Base-by-base conservation (phyloP, 352 stramenopile genomes). In the Blastocystis hominis region DNA sequence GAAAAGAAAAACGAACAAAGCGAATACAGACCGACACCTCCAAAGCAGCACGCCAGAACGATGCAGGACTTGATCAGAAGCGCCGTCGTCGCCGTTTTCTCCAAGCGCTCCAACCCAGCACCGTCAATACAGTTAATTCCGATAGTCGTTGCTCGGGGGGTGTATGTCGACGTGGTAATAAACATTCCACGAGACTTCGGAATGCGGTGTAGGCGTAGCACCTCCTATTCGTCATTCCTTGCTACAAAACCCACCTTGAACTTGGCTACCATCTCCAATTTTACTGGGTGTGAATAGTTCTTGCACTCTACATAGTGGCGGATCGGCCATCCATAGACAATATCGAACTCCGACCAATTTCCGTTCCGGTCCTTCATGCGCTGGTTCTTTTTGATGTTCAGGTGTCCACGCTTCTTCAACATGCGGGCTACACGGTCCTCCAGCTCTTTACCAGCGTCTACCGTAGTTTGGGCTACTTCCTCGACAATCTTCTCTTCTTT, bases 221-320 rank as follows among this genome's bases (percentile, higher is more conserved):
- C 76, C 38, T 86, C 76, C 69, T 79, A 79, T 24, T 15, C 9
- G 62, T 79, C 20, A 79, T 1, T 13, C 5, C 7, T 15, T 1
- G 17, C 24, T 44, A 42, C 30, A 17, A 7, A 36, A 6, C 10
- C 40, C 38, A 79, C 69, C 63, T 86, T 86, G 59, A 86, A 86
- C 63, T 86, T 86, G 36, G 76, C 76, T 7, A 86, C 76, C 59
- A 86, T 72, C 36, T 86, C 76, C 42, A 86, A 76, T 17, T 86
- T 86, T 42, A 86, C 63, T 30, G 76, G 76, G 17, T 72, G 59
- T 0, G 76, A 77, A 53, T 86, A 86, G n/a, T 86, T 86, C 56
- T 86, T 86, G 34, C 76, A 86, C 42, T 86, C 76, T n/a, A 86
- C 76, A 79, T 86, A 86, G 15, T 86, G 76, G 17, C 61, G 55